These are phyloP conservation scores for Dioszegia crocea DNA, from an alignment of 768 basidiomycete genomes.

Conservation along the genomic window DNA sequence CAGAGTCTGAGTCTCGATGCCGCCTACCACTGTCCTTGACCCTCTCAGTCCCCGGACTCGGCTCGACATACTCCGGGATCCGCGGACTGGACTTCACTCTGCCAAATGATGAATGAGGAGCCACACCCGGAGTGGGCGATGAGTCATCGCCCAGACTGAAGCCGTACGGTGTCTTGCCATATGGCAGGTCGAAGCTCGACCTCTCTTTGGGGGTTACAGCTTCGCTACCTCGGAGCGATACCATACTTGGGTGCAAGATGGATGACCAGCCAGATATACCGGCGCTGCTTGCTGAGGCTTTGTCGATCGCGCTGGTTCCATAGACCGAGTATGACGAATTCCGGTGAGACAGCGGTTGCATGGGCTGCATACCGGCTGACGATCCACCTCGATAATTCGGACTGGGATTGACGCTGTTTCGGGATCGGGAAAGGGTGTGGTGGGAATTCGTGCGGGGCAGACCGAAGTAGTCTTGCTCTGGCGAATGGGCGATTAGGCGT, in stretches of 20 bases:
- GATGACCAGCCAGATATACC: constrained; percentile 35
- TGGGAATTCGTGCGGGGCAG: constrained; percentile 22
- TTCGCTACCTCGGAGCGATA: constrained; percentile 16
- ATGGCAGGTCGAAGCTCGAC: neutral
- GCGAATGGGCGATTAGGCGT: constrained; percentile 13
- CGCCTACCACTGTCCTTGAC: neutral
- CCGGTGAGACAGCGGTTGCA: neutral
- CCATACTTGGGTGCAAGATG: constrained; percentile 30
- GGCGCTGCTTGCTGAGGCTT: neutral
- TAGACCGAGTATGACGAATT: constrained; percentile 8
- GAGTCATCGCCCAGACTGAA: neutral
- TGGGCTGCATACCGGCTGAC: neutral
- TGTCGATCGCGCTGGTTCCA: neutral
- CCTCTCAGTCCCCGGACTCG: neutral
- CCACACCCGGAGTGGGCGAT: neutral
- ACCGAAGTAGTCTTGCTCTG: constrained; percentile 40
- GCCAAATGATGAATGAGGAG: neutral
- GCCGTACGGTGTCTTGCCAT: neutral
- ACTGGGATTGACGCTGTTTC: constrained; percentile 6
- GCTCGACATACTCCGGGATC: constrained; percentile 2
- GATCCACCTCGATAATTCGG: neutral
- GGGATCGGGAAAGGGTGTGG: constrained; percentile 2
- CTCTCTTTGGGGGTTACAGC: constrained; percentile 7
- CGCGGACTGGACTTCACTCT: constrained; percentile 5
- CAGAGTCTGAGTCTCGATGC: neutral